A percentile compares a stretch with the other conserved stretches of the same genome.
Evolutionary conservation across 2,329 filamentous ascomycete genomes (phyloP).

Genomic region (Penicillium frequentans): DNA sequence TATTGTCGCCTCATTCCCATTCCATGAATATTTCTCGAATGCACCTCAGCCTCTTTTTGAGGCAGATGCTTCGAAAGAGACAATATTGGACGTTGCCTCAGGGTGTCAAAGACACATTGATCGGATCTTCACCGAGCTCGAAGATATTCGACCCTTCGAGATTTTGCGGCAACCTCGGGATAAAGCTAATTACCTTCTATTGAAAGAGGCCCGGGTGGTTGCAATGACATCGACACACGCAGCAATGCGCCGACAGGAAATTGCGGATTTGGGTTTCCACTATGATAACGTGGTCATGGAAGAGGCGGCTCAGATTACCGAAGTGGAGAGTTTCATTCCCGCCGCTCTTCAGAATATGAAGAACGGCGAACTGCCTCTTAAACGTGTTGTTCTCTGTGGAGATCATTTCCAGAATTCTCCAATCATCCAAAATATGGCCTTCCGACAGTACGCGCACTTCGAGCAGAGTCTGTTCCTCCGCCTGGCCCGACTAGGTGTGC

Average conservation of each 20-base stretch:
- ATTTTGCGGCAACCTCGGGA: conserved; percentile 85
- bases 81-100: conserved; percentile 71
- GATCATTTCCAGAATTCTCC: conserved; percentile 97
- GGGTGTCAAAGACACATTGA: conserved; percentile 88
- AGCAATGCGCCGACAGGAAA: conserved; percentile 88
- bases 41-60: conserved; percentile 85
- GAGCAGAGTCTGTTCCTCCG: conserved; percentile 94
- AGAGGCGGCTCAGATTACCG: conserved; percentile 96
- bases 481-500: conserved; percentile 88
- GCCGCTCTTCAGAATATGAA: conserved; percentile 84
- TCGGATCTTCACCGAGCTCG: conserved; percentile 87
- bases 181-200: conserved; percentile 92
- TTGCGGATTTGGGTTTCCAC: conserved; percentile 86
- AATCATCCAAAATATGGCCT: conserved; percentile 90
- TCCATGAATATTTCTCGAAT: conserved; percentile 82
- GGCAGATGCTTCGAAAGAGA: conserved; percentile 61
- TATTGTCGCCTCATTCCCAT: conserved; percentile 77
- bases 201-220: conserved; percentile 94
- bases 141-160: conserved; percentile 93
- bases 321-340: conserved; percentile 95
- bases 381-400: conserved; percentile 87
- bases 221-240: conserved; percentile 99
- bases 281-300: conserved; percentile 99
- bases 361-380: conserved; percentile 70
- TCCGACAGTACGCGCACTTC: conserved; percentile 91